Percentiles rank a stretch among this genome's conserved stretches.
phyloP scores from a whole-genome alignment of 2,329 filamentous ascomycete species.

The Arthrobotrys sphaeroides region DNA sequence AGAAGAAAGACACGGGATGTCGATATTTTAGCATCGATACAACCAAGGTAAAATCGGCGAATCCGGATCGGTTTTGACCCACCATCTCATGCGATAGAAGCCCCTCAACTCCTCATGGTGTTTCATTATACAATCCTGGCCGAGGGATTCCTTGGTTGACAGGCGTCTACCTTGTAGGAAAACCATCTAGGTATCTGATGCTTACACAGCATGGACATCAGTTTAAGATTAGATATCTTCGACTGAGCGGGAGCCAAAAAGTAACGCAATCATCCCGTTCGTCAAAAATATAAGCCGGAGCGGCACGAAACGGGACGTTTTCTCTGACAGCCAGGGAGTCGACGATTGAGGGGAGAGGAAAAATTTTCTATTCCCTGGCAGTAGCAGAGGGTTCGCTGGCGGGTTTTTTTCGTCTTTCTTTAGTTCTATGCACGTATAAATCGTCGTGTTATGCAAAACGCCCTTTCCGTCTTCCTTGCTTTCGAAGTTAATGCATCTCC shows the following conservation, averaged over 20 bases:
- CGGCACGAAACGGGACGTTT: conserved; percentile 54
- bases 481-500: conserved; percentile 45
- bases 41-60: conserved; percentile 47
- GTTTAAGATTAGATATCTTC: conserved; percentile 47
- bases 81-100: conserved; percentile 45
- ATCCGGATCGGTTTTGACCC: conserved; percentile 35
- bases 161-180: conserved; percentile 38
- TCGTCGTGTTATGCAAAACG: conserved; percentile 42
- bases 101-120: conserved; percentile 14
- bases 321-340: conserved; percentile 20
- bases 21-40: conserved; percentile 53
- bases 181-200: not conserved
- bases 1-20: conserved; percentile 52
- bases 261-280: conserved; percentile 53
- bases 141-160: conserved; percentile 11
- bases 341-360: conserved; percentile 10
- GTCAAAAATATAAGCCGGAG: conserved; percentile 40
- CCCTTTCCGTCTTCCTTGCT: conserved; percentile 51
- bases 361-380: conserved; percentile 29
- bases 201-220: conserved; percentile 42
- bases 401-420: conserved; percentile 8
- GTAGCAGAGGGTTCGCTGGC: conserved; percentile 29
- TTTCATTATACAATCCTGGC: conserved; percentile 30
- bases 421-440: conserved; percentile 44
- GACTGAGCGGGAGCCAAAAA: conserved; percentile 39